Conservation (phyloP, 805 yeast species). For the Kazachstania bromeliacearum region DNA sequence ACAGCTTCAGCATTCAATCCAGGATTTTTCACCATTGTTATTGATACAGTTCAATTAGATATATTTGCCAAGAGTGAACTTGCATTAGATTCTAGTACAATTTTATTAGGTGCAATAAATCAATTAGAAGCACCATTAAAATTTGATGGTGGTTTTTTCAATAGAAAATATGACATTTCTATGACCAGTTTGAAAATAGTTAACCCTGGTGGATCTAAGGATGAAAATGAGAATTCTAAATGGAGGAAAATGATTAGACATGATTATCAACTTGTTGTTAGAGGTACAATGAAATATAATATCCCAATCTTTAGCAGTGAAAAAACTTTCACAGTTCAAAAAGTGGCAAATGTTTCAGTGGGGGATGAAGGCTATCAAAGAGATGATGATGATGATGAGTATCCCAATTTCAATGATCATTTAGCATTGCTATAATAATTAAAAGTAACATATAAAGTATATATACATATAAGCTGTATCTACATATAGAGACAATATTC, state of each 20-base stretch:
- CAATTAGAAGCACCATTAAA: slow-evolving; percentile 61
- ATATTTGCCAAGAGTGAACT: slow-evolving; percentile 61
- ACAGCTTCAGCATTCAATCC: slow-evolving; percentile 78
- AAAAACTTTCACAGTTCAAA: slow-evolving; percentile 53
- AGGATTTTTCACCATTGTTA: slow-evolving; percentile 61
- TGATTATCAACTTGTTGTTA: slow-evolving; percentile 76
- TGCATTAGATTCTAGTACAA: slow-evolving; percentile 41
- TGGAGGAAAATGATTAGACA: slow-evolving; percentile 70
- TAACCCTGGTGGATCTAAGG: slow-evolving; percentile 51
- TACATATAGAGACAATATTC: no score
- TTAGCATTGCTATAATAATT: no score
- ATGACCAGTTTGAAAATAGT: slow-evolving; percentile 61
- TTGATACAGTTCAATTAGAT: slow-evolving; percentile 65
- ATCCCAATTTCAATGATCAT: no score
- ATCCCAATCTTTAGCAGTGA: slow-evolving; percentile 52
- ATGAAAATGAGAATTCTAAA: slow-evolving; percentile 29
- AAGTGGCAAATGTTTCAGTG: slow-evolving; percentile 36
- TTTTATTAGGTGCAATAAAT: slow-evolving; percentile 61
- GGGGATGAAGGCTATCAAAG: no score
- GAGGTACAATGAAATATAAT: slow-evolving; percentile 73
- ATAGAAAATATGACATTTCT: slow-evolving; percentile 47
- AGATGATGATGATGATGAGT: no score
- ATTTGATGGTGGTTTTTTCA: slow-evolving; percentile 72
- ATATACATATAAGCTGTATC: no score
- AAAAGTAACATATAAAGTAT: no score